Evolutionary conservation across 2,329 filamentous ascomycete genomes (phyloP).

Genomic region (Blastomyces emzantsi): DNA sequence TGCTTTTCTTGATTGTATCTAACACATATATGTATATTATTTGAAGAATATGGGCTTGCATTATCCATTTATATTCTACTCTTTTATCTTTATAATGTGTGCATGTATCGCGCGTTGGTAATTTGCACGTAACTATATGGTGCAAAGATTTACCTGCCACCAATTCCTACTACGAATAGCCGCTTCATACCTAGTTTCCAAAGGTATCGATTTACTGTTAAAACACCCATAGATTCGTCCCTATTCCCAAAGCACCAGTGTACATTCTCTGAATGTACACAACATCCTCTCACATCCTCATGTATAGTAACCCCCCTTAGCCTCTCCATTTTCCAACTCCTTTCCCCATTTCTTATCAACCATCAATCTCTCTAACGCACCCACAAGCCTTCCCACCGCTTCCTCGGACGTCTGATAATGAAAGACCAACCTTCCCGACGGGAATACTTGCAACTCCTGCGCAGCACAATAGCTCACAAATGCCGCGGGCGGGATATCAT

Average conservation of each 20-base stretch:
- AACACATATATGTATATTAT: neutral
- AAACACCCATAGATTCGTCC: neutral
- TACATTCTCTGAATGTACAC: neutral
- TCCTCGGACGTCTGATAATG: constrained; percentile 23
- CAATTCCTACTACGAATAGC: neutral
- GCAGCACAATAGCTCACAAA: constrained; percentile 20
- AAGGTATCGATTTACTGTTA: neutral
- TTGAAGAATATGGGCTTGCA: neutral
- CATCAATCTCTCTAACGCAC: constrained; percentile 19
- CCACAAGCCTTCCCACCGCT: constrained; percentile 18
- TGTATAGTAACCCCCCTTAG: constrained; percentile 15
- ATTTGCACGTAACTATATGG: neutral
- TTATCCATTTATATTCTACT: neutral
- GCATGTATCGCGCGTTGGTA: neutral
- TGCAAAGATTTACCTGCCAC: neutral
- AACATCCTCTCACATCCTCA: neutral
- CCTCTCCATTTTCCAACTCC: constrained; percentile 15
- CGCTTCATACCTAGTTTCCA: neutral
- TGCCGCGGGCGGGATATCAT: constrained; percentile 16
- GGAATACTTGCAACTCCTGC: constrained; percentile 19
- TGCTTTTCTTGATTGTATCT: neutral
- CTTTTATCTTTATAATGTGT: neutral
- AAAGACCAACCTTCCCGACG: constrained; percentile 21
- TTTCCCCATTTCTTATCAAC: constrained; percentile 19
- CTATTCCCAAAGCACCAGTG: neutral